Conservation (phyloP, 1,139 yeast genomes). For the Lodderomyces oxycetoniae region DNA sequence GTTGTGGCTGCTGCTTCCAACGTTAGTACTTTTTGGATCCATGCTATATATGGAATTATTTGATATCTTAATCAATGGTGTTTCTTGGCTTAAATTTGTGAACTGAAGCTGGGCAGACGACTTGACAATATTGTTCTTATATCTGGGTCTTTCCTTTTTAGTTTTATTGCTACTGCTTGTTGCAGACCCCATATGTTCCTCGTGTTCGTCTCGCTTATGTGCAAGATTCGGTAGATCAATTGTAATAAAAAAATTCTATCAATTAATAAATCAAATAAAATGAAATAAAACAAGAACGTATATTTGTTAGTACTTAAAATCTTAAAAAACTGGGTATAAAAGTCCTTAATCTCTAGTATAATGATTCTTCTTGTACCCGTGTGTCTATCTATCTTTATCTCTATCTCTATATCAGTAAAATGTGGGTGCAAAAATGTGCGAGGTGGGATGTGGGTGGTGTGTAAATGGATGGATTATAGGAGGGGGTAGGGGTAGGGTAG, state of each 20-base stretch:
- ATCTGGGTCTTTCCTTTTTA: slow-evolving; percentile 10
- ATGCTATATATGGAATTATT: slow-evolving; percentile 19
- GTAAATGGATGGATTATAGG: not conserved
- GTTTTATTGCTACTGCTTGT: slow-evolving; percentile 6
- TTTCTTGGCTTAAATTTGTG: slow-evolving; percentile 29
- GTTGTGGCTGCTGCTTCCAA: slow-evolving; percentile 3
- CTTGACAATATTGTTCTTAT: slow-evolving; percentile 25
- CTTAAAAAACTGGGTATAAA: too few species aligned
- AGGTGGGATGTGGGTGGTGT: too few species aligned
- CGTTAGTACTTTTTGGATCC: not conserved
- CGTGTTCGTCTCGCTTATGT: slow-evolving; percentile 10
- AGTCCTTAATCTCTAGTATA: too few species aligned
- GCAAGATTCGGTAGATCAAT: slow-evolving; percentile 36
- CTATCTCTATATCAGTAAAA: too few species aligned
- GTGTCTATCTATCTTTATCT: too few species aligned
- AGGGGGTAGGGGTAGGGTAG: not conserved
- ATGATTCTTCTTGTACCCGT: too few species aligned
- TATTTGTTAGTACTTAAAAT: slow-evolving; percentile 24
- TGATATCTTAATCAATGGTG: slow-evolving; percentile 37
- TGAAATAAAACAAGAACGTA: too few species aligned
- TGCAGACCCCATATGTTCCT: slow-evolving; percentile 2
- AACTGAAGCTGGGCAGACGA: slow-evolving; percentile 43
- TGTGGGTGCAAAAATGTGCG: too few species aligned
- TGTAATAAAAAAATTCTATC: slow-evolving; percentile 33
- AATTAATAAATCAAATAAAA: too few species aligned